Base-by-base conservation (phyloP, 73 alveolate genomes). In the Symbiodinium natans region DNA sequence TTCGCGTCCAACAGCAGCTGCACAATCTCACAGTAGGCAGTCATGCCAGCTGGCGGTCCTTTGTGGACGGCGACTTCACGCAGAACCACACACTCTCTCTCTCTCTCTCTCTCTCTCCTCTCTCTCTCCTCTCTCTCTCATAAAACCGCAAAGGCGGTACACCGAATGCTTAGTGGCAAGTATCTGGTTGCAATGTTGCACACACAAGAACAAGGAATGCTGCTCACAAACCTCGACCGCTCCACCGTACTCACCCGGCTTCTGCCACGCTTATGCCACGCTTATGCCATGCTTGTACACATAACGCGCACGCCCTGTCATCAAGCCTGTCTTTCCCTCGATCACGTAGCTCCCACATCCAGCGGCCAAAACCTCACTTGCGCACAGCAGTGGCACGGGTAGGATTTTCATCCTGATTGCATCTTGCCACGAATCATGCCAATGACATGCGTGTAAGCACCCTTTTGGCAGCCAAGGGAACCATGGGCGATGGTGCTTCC, bases 11-110 rank as follows among this genome's bases (percentile, higher is more conserved):
- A 68, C 5, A 88, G 95, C 95, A 63, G 21, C 43, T 21, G 34
- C 42, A 88, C 95, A 13, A 88, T 88, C 48, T 88, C 95, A 73
- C 95, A 39, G 86, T 88, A 88, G 39, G 95, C 85, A 5, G 95
- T 71, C 40, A 46, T 27, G 46, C 95, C 74, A 2, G 86, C 95
- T 13, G 95, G 95, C 9, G 95, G 85, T 29, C 95, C 95, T 88
- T 27, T 36, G 27, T 11, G 71, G n/a, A 46, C 59, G 17, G 11
- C 9, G 11, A 52, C 71, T n/a, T n/a, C n/a, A n/a, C n/a, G n/a
- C n/a, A n/a, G n/a, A n/a, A n/a, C n/a, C n/a, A n/a, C n/a, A n/a
- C n/a, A n/a, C n/a, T n/a, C n/a, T n/a, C n/a, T n/a, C n/a, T n/a
- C n/a, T n/a, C n/a, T n/a, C n/a, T n/a, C n/a, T n/a, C n/a, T n/a